Conservation (phyloP, 2,329 filamentous ascomycete species). For the Knufia petricola region DNA sequence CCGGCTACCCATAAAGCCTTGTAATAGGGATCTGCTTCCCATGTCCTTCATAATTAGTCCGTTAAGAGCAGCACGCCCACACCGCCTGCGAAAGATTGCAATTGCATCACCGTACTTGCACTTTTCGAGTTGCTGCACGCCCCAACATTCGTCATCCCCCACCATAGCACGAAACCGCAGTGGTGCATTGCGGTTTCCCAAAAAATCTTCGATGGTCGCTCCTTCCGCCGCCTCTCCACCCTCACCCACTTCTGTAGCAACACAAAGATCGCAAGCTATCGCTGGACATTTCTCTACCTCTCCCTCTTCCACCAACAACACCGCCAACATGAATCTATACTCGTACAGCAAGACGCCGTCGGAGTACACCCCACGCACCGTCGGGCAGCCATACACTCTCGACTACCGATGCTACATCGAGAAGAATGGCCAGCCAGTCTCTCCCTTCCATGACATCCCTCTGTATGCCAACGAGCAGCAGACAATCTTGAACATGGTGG, state of each 20-base stretch:
- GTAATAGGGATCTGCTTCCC: not conserved
- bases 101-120: too few relatives aligned
- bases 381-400: constrained; percentile 81
- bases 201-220: not conserved
- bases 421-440: constrained; percentile 89
- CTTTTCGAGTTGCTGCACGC: too few relatives aligned
- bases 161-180: not conserved
- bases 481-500: constrained; percentile 96
- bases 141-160: constrained; percentile 6
- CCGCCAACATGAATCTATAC: constrained; percentile 17
- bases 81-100: not conserved
- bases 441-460: constrained; percentile 96
- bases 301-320: constrained; percentile 27
- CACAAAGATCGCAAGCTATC: constrained; percentile 37
- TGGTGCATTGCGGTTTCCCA: not conserved
- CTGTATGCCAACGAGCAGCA: constrained; percentile 95
- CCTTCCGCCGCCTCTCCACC: too few relatives aligned
- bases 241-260: constrained; percentile 34
- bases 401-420: constrained; percentile 97
- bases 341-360: constrained; percentile 47
- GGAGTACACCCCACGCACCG: constrained; percentile 70
- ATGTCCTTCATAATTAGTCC: constrained; percentile 3
- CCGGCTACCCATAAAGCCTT: not conserved
- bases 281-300: constrained; percentile 39
- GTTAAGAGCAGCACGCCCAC: not conserved